A percentile compares a stretch with the other conserved stretches of the same genome.
Evolutionary conservation across 2,329 filamentous ascomycete genomes (phyloP).

Genomic region (Ceratocystis eucalypticola): DNA sequence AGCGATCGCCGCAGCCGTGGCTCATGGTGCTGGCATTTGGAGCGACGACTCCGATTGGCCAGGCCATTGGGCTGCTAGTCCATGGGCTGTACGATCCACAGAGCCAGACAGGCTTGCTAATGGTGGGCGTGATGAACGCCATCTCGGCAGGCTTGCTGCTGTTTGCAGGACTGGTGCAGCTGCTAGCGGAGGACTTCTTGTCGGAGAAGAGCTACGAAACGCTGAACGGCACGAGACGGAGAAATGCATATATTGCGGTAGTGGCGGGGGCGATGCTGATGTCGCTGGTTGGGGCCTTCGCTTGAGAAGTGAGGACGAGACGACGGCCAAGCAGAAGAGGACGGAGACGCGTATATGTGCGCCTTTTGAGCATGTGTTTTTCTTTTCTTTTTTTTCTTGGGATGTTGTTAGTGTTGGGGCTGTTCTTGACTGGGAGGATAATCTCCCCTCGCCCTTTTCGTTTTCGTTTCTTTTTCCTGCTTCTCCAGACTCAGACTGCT

Average conservation of each 20-base stretch:
- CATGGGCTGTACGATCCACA: conserved; percentile 70
- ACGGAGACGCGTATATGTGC: not conserved
- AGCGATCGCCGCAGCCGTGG: conserved; percentile 63
- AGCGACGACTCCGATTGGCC: conserved; percentile 65
- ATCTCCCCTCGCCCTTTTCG: not conserved
- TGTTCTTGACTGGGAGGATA: not conserved
- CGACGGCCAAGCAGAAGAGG: not conserved
- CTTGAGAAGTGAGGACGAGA: conserved; percentile 29
- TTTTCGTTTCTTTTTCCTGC: not conserved
- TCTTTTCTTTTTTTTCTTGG: not conserved
- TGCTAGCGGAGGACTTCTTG: conserved; percentile 73
- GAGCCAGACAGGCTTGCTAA: conserved; percentile 60
- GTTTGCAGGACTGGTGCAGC: conserved; percentile 71
- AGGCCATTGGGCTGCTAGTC: conserved; percentile 65
- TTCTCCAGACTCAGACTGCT: no score
- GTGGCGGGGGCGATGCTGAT: conserved; percentile 52
- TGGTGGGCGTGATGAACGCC: conserved; percentile 80
- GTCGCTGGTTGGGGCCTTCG: conserved; percentile 61
- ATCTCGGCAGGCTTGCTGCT: conserved; percentile 68
- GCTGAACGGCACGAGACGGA: conserved; percentile 46
- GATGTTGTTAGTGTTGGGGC: not conserved
- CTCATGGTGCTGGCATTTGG: conserved; percentile 69
- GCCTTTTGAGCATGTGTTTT: not conserved
- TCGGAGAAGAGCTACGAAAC: conserved; percentile 60
- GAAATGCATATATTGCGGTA: conserved; percentile 51